Conservation (phyloP, 2,329 filamentous ascomycete genomes). For the Botrytis hyacinthi region DNA sequence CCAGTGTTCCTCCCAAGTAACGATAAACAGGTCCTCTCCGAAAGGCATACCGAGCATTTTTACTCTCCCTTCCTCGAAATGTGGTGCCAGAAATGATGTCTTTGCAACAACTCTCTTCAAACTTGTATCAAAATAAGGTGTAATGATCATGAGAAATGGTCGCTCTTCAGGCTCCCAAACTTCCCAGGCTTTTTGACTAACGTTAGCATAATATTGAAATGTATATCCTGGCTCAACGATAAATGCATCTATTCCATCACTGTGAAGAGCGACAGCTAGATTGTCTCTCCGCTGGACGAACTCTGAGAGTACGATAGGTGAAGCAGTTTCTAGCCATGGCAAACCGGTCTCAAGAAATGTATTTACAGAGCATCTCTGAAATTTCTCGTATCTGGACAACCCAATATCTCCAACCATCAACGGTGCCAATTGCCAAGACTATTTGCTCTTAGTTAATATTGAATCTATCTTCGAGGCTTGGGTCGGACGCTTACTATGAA, state of each 20-base stretch:
- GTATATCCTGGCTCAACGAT: conserved; percentile 63
- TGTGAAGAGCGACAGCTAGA: conserved; percentile 54
- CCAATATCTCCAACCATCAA: background rate
- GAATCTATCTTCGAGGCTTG: background rate
- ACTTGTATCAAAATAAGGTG: conserved; percentile 43
- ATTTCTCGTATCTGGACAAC: background rate
- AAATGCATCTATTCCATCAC: conserved; percentile 55
- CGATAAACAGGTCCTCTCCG: conserved; percentile 49
- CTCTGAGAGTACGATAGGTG: background rate
- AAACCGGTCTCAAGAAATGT: conserved; percentile 5
- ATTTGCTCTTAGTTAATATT: background rate
- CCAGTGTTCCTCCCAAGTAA: conserved; percentile 65
- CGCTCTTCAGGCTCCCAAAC: conserved; percentile 64
- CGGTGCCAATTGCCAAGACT: background rate
- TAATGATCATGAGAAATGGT: conserved; percentile 60
- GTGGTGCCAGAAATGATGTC: conserved; percentile 57
- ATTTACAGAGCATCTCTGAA: background rate
- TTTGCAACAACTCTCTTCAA: conserved; percentile 49
- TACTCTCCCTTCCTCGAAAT: conserved; percentile 60
- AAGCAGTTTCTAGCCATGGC: background rate
- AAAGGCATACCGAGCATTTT: conserved; percentile 58
- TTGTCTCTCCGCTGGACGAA: conserved; percentile 50
- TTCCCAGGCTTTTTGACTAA: conserved; percentile 61
- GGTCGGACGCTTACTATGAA: background rate
- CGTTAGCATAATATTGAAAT: conserved; percentile 62